Base-by-base conservation (phyloP, 2,329 filamentous ascomycete species). In the Colletotrichum plurivorum region DNA sequence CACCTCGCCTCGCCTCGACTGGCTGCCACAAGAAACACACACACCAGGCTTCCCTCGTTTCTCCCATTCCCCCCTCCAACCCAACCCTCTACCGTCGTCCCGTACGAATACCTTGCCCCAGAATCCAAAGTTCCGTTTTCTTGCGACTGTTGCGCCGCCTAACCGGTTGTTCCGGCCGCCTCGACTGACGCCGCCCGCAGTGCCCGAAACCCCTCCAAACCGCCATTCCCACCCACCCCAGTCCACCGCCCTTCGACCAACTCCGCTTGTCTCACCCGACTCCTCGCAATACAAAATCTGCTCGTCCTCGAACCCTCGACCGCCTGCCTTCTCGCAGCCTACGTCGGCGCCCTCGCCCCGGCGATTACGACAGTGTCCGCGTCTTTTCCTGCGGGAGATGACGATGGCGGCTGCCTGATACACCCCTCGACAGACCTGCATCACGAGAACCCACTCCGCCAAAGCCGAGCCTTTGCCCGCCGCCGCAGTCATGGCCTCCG, bases 401-500 rank as follows among this genome's bases (percentile, higher is more conserved):
- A 41, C 66, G 51, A 69, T 69, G 66, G 66, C 66, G 62, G 55
- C 66, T 66, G 66, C 66, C 66, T 69, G 31, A 69, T 36, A 45
- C 36, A 41, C 57, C 20, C 54, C 54, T 58, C 60, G 60, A 68
- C 39, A 64, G 43, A 27, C 48, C 54, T 55, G 18, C 15, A 65
- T 39, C n/a, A 58, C 36, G 31, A 54, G 27, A 63, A 39, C 41
- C 51, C 49, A 48, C 39, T 54, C 53, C 61, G 54, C 16, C 22
- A 22, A 51, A 27, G 16, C 43, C 62, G 49, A 66, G 43, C 54
- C 62, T 36, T 51, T 55, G 55, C 62, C 36, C 31, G 45, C 45
- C 43, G 25, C 45, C 43, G 25, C 25, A 48, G 71, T 78, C 56
- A 78, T 83, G 66, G 77, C 76, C 55, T 82, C 67, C 67, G 52